phyloP scores from a whole-genome alignment of 75 land plant species.

The Sequoiadendron giganteum region DNA sequence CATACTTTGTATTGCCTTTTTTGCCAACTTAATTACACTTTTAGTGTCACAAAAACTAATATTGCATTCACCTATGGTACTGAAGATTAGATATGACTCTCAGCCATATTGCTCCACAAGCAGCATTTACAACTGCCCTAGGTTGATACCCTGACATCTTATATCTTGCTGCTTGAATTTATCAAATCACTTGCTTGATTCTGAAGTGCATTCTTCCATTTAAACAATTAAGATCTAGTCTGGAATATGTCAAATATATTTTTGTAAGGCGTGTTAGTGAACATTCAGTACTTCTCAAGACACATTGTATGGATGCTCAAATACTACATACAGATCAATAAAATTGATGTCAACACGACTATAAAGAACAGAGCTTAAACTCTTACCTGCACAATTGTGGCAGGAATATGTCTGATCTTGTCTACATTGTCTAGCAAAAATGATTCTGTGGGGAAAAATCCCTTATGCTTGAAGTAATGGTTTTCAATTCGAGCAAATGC shows the following conservation, averaged over 20 bases:
- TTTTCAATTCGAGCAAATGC: conserved; percentile 99
- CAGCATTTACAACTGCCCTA: neutral
- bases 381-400: conserved; percentile 87
- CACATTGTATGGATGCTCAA: neutral
- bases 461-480: conserved; percentile 91
- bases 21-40: neutral
- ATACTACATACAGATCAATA: neutral
- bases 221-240: neutral
- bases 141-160: neutral
- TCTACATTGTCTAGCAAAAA: conserved; percentile 89
- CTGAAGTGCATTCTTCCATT: neutral
- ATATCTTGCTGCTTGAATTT: no score
- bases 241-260: neutral
- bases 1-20: neutral
- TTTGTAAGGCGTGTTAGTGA: neutral
- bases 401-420: conserved; percentile 88
- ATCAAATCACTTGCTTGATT: neutral
- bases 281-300: neutral
- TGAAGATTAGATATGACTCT: neutral
- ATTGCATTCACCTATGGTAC: neutral
- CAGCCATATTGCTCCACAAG: neutral
- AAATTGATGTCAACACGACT: neutral
- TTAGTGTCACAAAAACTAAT: neutral
- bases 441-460: conserved; percentile 88
- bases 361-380: neutral